These are phyloP conservation scores for Fusarium aywerte DNA, from an alignment of 2,329 filamentous ascomycete species.

Conservation along the genomic window DNA sequence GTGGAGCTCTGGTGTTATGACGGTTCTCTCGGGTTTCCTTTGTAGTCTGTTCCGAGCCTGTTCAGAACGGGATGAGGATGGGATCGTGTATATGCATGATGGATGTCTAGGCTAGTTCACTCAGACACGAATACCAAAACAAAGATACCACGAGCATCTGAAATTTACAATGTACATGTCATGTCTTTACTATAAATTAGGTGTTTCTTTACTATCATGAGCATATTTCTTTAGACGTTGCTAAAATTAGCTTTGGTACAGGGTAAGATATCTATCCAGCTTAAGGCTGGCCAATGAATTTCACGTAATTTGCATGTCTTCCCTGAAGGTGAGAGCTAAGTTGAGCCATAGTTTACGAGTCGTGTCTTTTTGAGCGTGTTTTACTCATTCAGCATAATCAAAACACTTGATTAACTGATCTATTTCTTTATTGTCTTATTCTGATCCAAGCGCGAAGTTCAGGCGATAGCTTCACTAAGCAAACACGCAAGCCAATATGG, in stretches of 20 bases:
- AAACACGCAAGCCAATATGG: constrained; percentile 17
- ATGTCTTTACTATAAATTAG: not conserved
- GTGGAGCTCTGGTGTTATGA: constrained; percentile 37
- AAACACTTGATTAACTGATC: not conserved
- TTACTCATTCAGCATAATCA: not conserved
- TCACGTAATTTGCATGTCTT: constrained; percentile 28
- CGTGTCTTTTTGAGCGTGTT: not conserved
- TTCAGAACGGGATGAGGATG: not conserved
- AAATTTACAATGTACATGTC: too few relatives aligned
- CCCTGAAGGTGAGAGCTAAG: constrained; percentile 2
- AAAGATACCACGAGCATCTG: not conserved
- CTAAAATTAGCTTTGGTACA: not conserved
- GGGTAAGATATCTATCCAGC: constrained; percentile 2
- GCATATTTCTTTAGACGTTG: not conserved
- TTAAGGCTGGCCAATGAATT: constrained; percentile 27
- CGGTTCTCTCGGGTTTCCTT: constrained; percentile 22
- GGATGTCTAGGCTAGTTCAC: constrained; percentile 13
- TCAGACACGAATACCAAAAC: constrained; percentile 17
- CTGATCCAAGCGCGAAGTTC: not conserved
- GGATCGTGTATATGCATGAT: constrained; percentile 1
- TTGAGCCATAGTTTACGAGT: not conserved
- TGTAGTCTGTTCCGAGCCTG: not conserved
- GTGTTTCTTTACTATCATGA: too few relatives aligned
- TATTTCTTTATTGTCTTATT: not conserved
- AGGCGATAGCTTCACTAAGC: not conserved